Base-by-base conservation (phyloP, 805 yeast species). In the Sugiyamaella marilandica region DNA sequence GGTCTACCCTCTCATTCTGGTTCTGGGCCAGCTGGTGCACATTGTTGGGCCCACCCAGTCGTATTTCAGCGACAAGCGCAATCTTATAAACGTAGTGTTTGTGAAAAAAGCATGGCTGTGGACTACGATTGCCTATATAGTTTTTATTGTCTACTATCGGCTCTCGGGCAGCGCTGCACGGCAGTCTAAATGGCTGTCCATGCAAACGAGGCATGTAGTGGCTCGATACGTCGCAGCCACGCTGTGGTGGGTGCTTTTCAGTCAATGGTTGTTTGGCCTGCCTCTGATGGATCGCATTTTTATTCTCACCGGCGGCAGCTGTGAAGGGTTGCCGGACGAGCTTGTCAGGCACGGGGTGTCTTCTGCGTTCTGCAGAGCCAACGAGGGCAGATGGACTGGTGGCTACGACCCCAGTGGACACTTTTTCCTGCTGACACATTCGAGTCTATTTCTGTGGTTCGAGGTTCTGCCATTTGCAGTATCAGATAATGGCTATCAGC, bases 331-430 rank as follows among this genome's bases (percentile, higher is more conserved):
- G 5, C 39, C 46, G 10, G 51, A 34, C 2, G 55, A 41, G 21
- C 35, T 36, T 10, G 54, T 46, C 33, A 24, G 43, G 32, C 16
- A 47, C 29, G 37, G 31, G n/a, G 32, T 55, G 10, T 49, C 61
- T 14, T 71, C 81, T 0, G 65, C 73, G 1, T 59, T 65, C 1
- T 79, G 94, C 65, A 68, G 94, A 65, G 49, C 64, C 55, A 29
- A 78, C 62, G 89, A 83, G 48, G 85, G 98, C 0, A 53, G 62
- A 13, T 86, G 92, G 94, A 55, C 59, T 7, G 89, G 96, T 0
- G 99, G 99, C 0, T 96, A 89, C 65, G 99, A 94, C 70, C 96
- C 98, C 4, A 84, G 92, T 55, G 99, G 99, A 0, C 99, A 94
- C 65, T 84, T 88, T 1, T 94, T 91, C 61, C 66, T 94, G 41